Conservation (phyloP, 1,284 basidiomycete genomes). For the Ceratobasidium sp. region DNA sequence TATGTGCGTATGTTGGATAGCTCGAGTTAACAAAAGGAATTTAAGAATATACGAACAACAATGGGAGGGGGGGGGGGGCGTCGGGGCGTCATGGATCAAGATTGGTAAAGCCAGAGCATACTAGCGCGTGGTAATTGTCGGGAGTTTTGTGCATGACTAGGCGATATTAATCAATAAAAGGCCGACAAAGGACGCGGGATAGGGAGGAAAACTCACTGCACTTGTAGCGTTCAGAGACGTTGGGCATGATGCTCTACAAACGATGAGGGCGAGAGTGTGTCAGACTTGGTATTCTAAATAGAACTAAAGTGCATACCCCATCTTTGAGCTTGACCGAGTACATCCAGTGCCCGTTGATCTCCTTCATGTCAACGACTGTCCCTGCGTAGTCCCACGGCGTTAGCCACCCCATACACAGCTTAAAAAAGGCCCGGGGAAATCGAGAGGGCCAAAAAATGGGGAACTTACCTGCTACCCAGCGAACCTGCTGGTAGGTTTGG, state of each 20-base stretch:
- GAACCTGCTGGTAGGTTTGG: slow-evolving; percentile 31
- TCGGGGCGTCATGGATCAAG: slow-evolving; percentile 14
- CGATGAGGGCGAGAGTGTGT: neutral
- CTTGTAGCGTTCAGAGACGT: slow-evolving; percentile 35
- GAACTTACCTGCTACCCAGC: slow-evolving; percentile 35
- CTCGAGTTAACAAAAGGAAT: no score
- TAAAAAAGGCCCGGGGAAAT: neutral
- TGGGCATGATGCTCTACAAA: slow-evolving; percentile 35
- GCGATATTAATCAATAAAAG: neutral
- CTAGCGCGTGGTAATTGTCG: slow-evolving; percentile 30
- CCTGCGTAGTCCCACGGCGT: slow-evolving; percentile 33
- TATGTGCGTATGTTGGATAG: slow-evolving; percentile 7
- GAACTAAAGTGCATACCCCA: slow-evolving; percentile 3
- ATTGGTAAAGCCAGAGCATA: slow-evolving; percentile 30
- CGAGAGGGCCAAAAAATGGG: neutral
- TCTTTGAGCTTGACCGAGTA: slow-evolving; percentile 32
- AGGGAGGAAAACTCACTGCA: slow-evolving; percentile 10
- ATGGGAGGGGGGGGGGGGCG: neutral
- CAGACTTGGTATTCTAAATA: neutral
- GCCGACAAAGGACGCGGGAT: neutral
- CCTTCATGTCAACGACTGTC: slow-evolving; percentile 37
- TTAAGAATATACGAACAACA: slow-evolving; percentile 1
- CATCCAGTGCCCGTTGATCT: slow-evolving; percentile 30
- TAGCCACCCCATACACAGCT: slow-evolving; percentile 21
- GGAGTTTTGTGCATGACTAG: slow-evolving; percentile 37